phyloP scores from a whole-genome alignment of 495 filamentous ascomycete species.

The Trichodelitschia bisporula region DNA sequence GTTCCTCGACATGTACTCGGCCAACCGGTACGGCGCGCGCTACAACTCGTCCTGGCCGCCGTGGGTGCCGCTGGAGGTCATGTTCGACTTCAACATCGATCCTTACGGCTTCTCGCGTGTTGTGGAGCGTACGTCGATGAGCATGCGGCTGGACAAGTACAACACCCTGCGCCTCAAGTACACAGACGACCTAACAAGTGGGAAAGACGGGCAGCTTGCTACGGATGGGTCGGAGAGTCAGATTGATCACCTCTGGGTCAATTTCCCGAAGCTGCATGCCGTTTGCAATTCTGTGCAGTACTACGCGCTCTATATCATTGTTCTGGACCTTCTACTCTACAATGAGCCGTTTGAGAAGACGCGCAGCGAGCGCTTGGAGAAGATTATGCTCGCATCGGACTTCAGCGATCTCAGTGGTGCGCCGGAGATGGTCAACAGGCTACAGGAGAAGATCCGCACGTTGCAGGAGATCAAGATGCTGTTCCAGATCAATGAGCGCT shows the following conservation, averaged over 20 bases:
- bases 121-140: constrained; percentile 83
- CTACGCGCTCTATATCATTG: constrained; percentile 92
- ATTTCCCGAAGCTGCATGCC: constrained; percentile 78
- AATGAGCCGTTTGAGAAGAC: constrained; percentile 92
- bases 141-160: constrained; percentile 88
- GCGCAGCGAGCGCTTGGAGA: constrained; percentile 74
- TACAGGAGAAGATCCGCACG: constrained; percentile 81
- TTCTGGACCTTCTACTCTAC: constrained; percentile 81
- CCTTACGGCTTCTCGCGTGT: constrained; percentile 91
- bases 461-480: constrained; percentile 92
- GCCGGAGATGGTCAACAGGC: constrained; percentile 72
- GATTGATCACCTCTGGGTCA: constrained; percentile 88
- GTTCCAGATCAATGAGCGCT: constrained; percentile 77
- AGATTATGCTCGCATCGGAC: constrained; percentile 98
- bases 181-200: constrained; percentile 71
- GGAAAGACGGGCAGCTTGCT: constrained; percentile 2
- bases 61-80: constrained; percentile 92
- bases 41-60: constrained; percentile 78
- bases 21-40: constrained; percentile 73
- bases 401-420: constrained; percentile 91
- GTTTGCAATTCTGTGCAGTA: constrained; percentile 92
- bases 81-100: constrained; percentile 82
- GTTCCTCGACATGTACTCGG: constrained; percentile 77
- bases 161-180: constrained; percentile 94
- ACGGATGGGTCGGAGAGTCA: constrained; percentile 41